Evolutionary conservation across 129 eudicot species (phyloP).

Genomic region (Gnaphalium uliginosum): DNA sequence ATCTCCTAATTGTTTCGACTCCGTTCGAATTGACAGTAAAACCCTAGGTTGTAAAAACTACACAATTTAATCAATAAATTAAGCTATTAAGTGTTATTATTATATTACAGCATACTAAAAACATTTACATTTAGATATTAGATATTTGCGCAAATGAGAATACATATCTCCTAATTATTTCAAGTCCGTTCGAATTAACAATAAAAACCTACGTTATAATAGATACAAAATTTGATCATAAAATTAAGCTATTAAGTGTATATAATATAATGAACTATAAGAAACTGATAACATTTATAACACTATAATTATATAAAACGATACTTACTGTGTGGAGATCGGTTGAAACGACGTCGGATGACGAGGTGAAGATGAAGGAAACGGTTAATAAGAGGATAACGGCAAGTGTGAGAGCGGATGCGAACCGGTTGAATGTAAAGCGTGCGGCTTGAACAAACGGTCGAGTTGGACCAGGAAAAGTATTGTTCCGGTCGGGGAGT

Average conservation of each 20-base stretch:
- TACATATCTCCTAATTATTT: background rate
- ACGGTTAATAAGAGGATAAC: conserved; percentile 42
- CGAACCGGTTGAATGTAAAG: conserved; percentile 31
- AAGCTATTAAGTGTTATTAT: background rate
- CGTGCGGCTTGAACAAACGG: conserved; percentile 23
- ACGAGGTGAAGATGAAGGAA: conserved; percentile 40
- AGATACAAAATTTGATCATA: conserved; percentile 8
- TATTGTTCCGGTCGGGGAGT: too few relatives aligned
- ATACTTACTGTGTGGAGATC: conserved; percentile 43
- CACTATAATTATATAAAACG: background rate
- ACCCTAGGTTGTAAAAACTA: conserved; percentile 29
- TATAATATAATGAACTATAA: too few relatives aligned
- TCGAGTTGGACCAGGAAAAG: conserved; percentile 2
- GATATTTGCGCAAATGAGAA: background rate
- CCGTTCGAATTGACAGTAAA: conserved; percentile 27
- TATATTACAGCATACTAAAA: too few relatives aligned
- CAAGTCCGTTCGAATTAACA: conserved; percentile 33
- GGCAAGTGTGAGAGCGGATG: conserved; percentile 41
- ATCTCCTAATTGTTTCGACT: conserved; percentile 28
- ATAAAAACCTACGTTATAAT: conserved; percentile 34
- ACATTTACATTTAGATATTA: too few relatives aligned
- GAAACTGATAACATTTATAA: too few relatives aligned
- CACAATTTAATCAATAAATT: conserved; percentile 14
- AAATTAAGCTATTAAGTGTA: background rate
- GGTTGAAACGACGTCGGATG: conserved; percentile 22